A percentile compares a stretch with the other conserved stretches of the same genome.
Conservation (phyloP, 225 moss, liverwort and hornwort species). For the Bryum argenteum region DNA sequence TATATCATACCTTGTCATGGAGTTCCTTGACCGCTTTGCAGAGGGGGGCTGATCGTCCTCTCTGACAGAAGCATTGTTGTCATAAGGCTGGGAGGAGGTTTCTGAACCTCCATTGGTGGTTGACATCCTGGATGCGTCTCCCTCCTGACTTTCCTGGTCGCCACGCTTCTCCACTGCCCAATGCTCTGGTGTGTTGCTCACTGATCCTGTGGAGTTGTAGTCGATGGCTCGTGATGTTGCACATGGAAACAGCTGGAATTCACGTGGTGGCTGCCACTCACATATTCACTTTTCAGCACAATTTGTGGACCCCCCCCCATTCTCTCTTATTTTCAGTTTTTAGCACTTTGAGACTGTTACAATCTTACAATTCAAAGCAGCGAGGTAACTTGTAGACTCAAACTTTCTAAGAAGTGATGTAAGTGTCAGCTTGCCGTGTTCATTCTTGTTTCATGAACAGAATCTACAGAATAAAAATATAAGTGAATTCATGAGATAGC, state of each 20-base stretch:
- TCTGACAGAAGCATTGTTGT: constrained; percentile 20
- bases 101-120: constrained; percentile 29
- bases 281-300: not conserved
- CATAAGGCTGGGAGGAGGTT: constrained; percentile 25
- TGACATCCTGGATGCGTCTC: constrained; percentile 27
- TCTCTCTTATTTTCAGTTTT: too few species aligned
- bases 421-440: not conserved
- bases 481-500: too few species aligned
- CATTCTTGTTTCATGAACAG: not conserved
- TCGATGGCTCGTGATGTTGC: constrained; percentile 49
- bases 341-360: not conserved
- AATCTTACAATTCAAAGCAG: not conserved
- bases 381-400: not conserved
- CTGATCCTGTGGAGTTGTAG: constrained; percentile 27
- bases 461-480: too few species aligned
- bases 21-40: constrained; percentile 47
- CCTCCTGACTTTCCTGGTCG: constrained; percentile 30
- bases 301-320: not conserved
- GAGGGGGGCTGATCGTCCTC: constrained; percentile 38
- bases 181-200: constrained; percentile 34
- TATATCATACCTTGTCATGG: constrained; percentile 39
- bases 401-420: not conserved
- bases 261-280: constrained; percentile 45
- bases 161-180: constrained; percentile 32
- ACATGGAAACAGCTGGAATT: constrained; percentile 52